Percentiles rank a stretch among this genome's conserved stretches.
phyloP scores from a whole-genome alignment of 352 stramenopile species.

The Thalassiosira exigua region DNA sequence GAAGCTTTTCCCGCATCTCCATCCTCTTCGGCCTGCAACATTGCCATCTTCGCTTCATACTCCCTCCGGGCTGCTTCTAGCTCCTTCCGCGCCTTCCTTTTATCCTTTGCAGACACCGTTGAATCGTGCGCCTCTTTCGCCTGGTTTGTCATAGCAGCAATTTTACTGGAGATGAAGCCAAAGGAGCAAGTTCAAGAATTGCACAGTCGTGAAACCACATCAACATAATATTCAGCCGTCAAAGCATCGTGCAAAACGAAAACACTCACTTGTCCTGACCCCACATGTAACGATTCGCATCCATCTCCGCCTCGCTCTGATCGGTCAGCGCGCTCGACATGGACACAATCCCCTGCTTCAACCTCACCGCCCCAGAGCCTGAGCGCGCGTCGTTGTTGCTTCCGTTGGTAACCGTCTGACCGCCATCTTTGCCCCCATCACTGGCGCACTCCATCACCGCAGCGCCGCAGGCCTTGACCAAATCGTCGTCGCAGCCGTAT shows the following conservation, averaged over 20 bases:
- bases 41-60: slow-evolving; percentile 64
- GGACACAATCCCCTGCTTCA: slow-evolving; percentile 74
- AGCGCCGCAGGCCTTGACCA: slow-evolving; percentile 40
- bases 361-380: slow-evolving; percentile 37
- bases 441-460: slow-evolving; percentile 22
- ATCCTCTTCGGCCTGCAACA: slow-evolving; percentile 58
- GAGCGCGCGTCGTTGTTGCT: slow-evolving; percentile 1
- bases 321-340: slow-evolving; percentile 70
- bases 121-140: slow-evolving; percentile 69
- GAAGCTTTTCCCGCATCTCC: slow-evolving; percentile 61
- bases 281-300: slow-evolving; percentile 75
- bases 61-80: slow-evolving; percentile 66
- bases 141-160: slow-evolving; percentile 73
- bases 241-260: too few relatives aligned
- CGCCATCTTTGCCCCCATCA: slow-evolving; percentile 5
- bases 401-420: background rate
- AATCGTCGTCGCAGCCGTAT: slow-evolving; percentile 50
- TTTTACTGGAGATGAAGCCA: slow-evolving; percentile 32
- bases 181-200: slow-evolving; percentile 2
- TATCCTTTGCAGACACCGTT: slow-evolving; percentile 73
- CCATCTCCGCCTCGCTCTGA: slow-evolving; percentile 59
- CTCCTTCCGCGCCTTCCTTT: slow-evolving; percentile 75
- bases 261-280: slow-evolving; percentile 65
- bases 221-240: too few relatives aligned
- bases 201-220: too few relatives aligned